Evolutionary conservation across 1,284 basidiomycete genomes (phyloP).

Genomic region (Apiotrichum mycotoxinovorans): DNA sequence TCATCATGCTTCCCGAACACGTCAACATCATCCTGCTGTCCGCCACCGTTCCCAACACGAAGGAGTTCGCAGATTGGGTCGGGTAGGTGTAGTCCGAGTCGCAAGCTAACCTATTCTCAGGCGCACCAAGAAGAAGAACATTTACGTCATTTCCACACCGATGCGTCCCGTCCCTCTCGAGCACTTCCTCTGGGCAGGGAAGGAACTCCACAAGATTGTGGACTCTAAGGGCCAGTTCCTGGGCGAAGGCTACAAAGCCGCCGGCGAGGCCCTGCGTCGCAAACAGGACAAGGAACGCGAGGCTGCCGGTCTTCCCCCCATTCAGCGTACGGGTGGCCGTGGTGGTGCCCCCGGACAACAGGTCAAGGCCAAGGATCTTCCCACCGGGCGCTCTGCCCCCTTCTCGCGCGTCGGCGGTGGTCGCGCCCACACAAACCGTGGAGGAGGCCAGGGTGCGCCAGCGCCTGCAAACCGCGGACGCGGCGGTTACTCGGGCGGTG

Average conservation of each 20-base stretch:
- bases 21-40: constrained; percentile 95
- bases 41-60: constrained; percentile 96
- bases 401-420: constrained; percentile 41
- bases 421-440: constrained; percentile 42
- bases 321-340: constrained; percentile 72
- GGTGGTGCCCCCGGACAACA: constrained; percentile 62
- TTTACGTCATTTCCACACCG: constrained; percentile 96
- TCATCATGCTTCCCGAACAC: constrained; percentile 97
- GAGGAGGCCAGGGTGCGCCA: constrained; percentile 42
- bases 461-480: constrained; percentile 17
- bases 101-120: constrained; percentile 52
- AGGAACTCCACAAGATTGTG: constrained; percentile 89
- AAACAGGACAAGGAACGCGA: constrained; percentile 98
- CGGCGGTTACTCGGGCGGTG: constrained; percentile 48
- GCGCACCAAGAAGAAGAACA: constrained; percentile 98
- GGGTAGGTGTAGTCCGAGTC: constrained; percentile 61
- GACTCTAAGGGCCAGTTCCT: constrained; percentile 78
- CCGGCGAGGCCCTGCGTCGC: constrained; percentile 77
- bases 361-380: constrained; percentile 38
- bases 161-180: constrained; percentile 96
- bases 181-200: constrained; percentile 91
- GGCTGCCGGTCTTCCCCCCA: constrained; percentile 79
- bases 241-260: constrained; percentile 75
- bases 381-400: constrained; percentile 43
- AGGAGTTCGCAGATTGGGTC: constrained; percentile 99